Base-by-base conservation (phyloP, 768 basidiomycete species). In the Gymnopilus junonius region DNA sequence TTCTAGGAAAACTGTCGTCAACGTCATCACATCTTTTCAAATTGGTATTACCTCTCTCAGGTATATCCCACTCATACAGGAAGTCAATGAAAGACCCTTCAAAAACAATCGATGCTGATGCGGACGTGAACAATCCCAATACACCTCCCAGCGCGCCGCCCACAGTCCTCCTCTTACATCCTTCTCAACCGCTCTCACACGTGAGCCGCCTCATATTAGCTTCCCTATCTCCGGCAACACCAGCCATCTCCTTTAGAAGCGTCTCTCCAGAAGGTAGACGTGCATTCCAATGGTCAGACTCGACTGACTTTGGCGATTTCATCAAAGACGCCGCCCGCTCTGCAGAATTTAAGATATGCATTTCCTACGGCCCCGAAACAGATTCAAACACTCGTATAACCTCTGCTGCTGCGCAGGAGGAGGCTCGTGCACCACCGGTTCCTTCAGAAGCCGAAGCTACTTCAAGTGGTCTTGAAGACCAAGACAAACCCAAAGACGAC, bases 21-120 rank as follows among this genome's bases (percentile, higher is more conserved):
- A 90, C 89, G 1, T 80, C 83, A 0, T 86, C 86, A 0, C 89
- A 89, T 68, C 75, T 90, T 17, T 87, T 90, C 80, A 89, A 88
- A 70, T 76, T 89, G 8, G 82, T 89, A 32, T 72, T 90, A 0
- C 87, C 89, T 1, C 77, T 81, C 63, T 80, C 67, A 20, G 64
- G 70, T 45, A 62, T 79, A 14, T 64, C 67, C 42, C 66, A 66
- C 45, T 69, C 67, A 53, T 45, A 42, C 57, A 45, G 48, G 43
- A 62, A 48, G 51, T 58, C 23, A 32, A 56, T 27, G 27, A 32
- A 43, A 63, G 61, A 62, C 61, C 43, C 46, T 61, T 54, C 45
- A 53, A 50, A 55, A 27, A 17, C 57, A 35, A 55, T 46, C 43
- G 46, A 62, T 35, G 45, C 58, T 21, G 29, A 59, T 4, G 21